phyloP scores from a whole-genome alignment of 768 basidiomycete genomes.

The Auricularia heimuer region DNA sequence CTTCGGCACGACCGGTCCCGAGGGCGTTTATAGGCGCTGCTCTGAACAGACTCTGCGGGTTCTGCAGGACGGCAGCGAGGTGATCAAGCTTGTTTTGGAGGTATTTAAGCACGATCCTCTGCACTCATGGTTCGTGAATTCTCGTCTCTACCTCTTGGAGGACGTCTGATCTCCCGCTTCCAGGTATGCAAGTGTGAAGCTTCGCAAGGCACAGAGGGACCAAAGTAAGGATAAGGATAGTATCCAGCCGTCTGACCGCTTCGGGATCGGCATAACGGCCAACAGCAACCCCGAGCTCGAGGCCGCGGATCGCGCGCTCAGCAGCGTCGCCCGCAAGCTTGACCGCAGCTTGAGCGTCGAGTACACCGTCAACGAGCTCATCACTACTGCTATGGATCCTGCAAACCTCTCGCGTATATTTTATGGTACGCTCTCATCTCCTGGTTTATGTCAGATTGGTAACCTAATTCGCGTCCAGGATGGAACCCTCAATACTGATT shows the following conservation, averaged over 20 bases:
- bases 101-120: conserved; percentile 96
- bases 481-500: conserved; percentile 32
- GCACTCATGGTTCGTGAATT: conserved; percentile 64
- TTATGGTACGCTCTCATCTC: conserved; percentile 35
- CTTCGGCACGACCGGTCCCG: conserved; percentile 79
- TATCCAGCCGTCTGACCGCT: conserved; percentile 18
- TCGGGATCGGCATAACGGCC: conserved; percentile 48
- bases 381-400: conserved; percentile 76
- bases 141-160: neutral
- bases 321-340: conserved; percentile 70
- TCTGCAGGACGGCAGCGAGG: conserved; percentile 69
- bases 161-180: neutral
- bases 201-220: conserved; percentile 13
- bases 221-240: conserved; percentile 11
- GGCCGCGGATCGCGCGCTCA: conserved; percentile 82
- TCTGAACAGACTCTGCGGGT: conserved; percentile 93
- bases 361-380: conserved; percentile 86
- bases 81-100: conserved; percentile 90
- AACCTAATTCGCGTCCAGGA: conserved; percentile 20
- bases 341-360: conserved; percentile 81
- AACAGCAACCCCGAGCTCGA: conserved; percentile 64
- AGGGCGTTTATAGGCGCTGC: conserved; percentile 91
- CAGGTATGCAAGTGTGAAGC: neutral
- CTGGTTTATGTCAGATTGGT: neutral
- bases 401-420: conserved; percentile 74